A percentile compares a stretch with the other conserved stretches of the same genome.
These are phyloP conservation scores for Vigna hirtella DNA, from an alignment of 306 rosid genomes.

Conservation along the genomic window DNA sequence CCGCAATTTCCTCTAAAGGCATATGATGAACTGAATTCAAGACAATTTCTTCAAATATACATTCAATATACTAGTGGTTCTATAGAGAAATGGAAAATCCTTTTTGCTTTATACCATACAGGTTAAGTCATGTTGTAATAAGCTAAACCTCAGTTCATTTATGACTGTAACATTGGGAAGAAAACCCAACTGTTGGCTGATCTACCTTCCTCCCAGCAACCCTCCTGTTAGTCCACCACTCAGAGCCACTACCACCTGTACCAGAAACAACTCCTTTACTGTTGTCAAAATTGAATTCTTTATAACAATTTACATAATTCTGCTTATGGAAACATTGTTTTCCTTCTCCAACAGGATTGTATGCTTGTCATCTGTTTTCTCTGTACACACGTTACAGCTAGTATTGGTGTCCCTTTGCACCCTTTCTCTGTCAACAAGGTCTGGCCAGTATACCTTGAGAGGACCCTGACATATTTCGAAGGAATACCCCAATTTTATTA, in stretches of 20 bases:
- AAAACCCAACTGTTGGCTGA: conserved; percentile 74
- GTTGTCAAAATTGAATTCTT: conserved; percentile 90
- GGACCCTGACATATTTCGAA: conserved; percentile 60
- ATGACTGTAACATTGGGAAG: conserved; percentile 83
- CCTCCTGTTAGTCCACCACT: conserved; percentile 84
- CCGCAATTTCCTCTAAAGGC: conserved; percentile 44
- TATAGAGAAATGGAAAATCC: conserved; percentile 41
- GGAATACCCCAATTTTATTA: conserved; percentile 59
- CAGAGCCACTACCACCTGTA: conserved; percentile 61
- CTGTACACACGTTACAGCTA: conserved; percentile 45
- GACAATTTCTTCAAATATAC: conserved; percentile 55
- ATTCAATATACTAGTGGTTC: conserved; percentile 52
- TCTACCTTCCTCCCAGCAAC: conserved; percentile 61
- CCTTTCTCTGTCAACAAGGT: conserved; percentile 51
- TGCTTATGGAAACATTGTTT: conserved; percentile 69
- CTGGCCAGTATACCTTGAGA: conserved; percentile 60
- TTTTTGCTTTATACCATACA: conserved; percentile 43
- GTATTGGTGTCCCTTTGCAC: conserved; percentile 45
- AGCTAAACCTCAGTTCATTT: conserved; percentile 58
- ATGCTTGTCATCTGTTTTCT: conserved; percentile 52
- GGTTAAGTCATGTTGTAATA: conserved; percentile 48
- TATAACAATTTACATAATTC: conserved; percentile 66
- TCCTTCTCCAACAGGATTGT: conserved; percentile 52
- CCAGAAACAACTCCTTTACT: conserved; percentile 66
- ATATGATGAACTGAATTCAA: conserved; percentile 40